phyloP scores from a whole-genome alignment of 306 rosid species.

The Rubus idaeus region DNA sequence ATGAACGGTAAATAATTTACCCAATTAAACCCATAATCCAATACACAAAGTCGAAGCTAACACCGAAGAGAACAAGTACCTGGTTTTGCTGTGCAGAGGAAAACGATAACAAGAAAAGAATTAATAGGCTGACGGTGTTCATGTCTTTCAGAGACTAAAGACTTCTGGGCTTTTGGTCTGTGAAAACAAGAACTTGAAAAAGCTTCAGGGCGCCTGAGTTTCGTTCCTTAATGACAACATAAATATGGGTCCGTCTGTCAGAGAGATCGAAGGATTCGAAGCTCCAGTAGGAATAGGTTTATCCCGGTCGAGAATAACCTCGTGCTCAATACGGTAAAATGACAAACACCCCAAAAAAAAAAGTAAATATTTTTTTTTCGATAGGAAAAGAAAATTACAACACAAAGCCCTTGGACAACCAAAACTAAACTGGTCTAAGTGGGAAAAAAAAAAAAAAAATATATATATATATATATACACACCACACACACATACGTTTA shows the following conservation, averaged over 20 bases:
- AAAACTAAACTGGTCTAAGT: no score
- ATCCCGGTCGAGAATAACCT: no score
- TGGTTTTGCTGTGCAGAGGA: constrained; percentile 34
- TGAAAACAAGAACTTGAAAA: not conserved
- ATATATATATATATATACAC: no score
- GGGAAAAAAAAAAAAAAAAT: no score
- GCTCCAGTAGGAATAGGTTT: not conserved
- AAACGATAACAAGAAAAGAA: constrained; percentile 33
- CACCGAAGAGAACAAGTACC: not conserved
- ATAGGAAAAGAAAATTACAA: no score
- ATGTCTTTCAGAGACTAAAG: constrained; percentile 24
- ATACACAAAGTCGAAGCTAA: constrained; percentile 18
- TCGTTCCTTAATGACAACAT: not conserved
- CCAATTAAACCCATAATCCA: constrained; percentile 12
- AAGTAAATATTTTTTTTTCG: no score
- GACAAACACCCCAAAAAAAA: no score
- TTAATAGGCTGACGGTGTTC: constrained; percentile 29
- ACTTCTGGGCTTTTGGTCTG: not conserved
- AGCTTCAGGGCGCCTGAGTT: not conserved
- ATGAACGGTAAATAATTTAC: not conserved
- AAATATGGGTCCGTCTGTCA: constrained; percentile 12
- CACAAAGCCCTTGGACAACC: no score
- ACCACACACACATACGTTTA: no score
- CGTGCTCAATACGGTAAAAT: no score
- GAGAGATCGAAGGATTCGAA: not conserved